Conservation (phyloP, 192 early-diverging fungal genomes). For the Cetraspora pellucida region DNA sequence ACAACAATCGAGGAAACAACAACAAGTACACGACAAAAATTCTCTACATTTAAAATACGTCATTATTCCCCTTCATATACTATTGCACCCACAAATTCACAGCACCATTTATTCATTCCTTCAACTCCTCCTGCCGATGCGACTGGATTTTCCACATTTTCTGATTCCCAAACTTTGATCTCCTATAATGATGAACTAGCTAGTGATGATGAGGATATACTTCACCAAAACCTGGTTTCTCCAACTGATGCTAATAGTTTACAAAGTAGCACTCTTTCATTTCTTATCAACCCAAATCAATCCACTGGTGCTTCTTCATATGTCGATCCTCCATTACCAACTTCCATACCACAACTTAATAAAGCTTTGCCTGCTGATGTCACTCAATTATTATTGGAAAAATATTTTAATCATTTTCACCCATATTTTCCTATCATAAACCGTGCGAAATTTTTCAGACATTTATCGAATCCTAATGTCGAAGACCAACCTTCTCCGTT, state of each 20-base stretch:
- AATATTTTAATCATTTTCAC: conserved; percentile 42
- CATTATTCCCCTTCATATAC: conserved; percentile 15
- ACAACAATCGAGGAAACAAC: background rate
- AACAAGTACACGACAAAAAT: conserved; percentile 4
- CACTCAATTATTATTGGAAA: conserved; percentile 17
- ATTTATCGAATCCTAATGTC: conserved; percentile 16
- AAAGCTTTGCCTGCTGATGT: background rate
- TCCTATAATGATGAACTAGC: conserved; percentile 8
- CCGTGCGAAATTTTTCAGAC: conserved; percentile 22
- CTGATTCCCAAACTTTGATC: background rate
- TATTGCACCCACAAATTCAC: background rate
- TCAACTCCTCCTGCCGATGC: conserved; percentile 10
- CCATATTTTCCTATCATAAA: conserved; percentile 41
- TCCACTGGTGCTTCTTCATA: background rate
- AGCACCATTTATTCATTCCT: conserved; percentile 17
- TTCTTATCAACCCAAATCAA: background rate
- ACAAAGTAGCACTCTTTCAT: conserved; percentile 9
- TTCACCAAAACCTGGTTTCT: conserved; percentile 23
- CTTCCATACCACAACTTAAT: background rate
- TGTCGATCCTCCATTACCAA: conserved; percentile 22
- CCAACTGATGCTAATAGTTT: background rate
- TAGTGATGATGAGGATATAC: conserved; percentile 21
- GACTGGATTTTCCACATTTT: background rate
- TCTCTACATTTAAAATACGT: conserved; percentile 28
- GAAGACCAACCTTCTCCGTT: conserved; percentile 40